Evolutionary conservation across 352 stramenopile species (phyloP), one percentile per base, ranked within the genome.

Genomic region (Globisporangium spinosum): DNA sequence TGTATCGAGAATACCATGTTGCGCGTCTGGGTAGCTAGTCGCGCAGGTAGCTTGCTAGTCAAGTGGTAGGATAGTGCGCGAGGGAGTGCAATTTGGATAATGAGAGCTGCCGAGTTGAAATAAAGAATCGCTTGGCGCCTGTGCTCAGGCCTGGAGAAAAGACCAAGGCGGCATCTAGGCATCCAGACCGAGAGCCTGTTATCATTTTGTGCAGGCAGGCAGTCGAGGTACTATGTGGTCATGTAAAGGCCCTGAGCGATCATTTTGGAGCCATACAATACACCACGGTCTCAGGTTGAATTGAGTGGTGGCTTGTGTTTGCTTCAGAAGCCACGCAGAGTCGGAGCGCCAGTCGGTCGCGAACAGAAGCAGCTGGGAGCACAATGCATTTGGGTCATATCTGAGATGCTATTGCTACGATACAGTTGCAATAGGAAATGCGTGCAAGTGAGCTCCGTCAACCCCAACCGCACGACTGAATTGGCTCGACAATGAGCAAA

Each of bases 1-100:
- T 65, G 60, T 25, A 65, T 22, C 25, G 60, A 58, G 49, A 43
- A 65, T 40, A 45, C 32, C 60, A 65, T 65, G 15, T 9, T 22
- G 27, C 10, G 9, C 10, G 15, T 8, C 10, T 6, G 27, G 27
- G 0, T 34, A 32, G 29, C 29, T 49, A 20, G 17, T 49, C 17
- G 15, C 43, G 3, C n/a, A 47, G 56, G 32, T 15, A 43, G 35
- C 35, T 47, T 32, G 29, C 29, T 32, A 35, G 29, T 29, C 38
- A 6, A 12, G 54, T 34, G 56, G 29, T 25, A 13, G 17, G 22
- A 8, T 35, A 43, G 22, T 63, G 34, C 40, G 55, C 15, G 22
- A 40, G 27, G 43, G 23, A 32, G 58, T 25, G 15, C 38, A 29
- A 17, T 62, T 62, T 27, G 10, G 10, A 49, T 56, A 62, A 32